Conservation (phyloP, 345 rosid species). For the Salix exigua region DNA sequence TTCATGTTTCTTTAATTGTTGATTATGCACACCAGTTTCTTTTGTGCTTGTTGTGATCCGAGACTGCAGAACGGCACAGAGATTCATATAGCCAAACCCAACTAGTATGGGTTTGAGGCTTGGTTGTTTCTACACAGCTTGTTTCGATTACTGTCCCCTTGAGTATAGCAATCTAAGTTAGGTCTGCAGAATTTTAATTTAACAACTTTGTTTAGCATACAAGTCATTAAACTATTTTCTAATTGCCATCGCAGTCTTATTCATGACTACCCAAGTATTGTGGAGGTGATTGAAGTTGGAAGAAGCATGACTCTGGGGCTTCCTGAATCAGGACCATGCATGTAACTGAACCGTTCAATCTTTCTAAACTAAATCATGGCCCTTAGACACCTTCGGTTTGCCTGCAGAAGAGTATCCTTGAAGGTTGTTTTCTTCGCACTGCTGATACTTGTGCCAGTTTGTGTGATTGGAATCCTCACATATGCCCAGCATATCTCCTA, state of each 20-base stretch:
- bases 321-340: constrained; percentile 13
- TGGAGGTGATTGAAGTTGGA: constrained; percentile 23
- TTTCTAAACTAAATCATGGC: constrained; percentile 42
- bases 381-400: constrained; percentile 26
- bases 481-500: constrained; percentile 52
- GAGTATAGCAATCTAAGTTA: background rate
- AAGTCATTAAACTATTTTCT: background rate
- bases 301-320: constrained; percentile 5
- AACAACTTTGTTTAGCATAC: background rate
- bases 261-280: background rate
- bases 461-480: constrained; percentile 44
- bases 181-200: background rate
- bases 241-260: background rate
- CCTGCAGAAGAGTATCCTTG: constrained; percentile 32
- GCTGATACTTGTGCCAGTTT: constrained; percentile 46
- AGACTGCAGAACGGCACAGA: no score
- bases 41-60: no score
- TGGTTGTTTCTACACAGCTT: background rate
- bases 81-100: no score
- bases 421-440: constrained; percentile 33
- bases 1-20: no score
- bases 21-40: no score
- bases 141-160: background rate
- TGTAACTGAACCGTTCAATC: constrained; percentile 7
- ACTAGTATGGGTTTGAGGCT: no score